Evolutionary conservation across 2,329 filamentous ascomycete genomes (phyloP).

Genomic region (Fonsecaea pugnacius): DNA sequence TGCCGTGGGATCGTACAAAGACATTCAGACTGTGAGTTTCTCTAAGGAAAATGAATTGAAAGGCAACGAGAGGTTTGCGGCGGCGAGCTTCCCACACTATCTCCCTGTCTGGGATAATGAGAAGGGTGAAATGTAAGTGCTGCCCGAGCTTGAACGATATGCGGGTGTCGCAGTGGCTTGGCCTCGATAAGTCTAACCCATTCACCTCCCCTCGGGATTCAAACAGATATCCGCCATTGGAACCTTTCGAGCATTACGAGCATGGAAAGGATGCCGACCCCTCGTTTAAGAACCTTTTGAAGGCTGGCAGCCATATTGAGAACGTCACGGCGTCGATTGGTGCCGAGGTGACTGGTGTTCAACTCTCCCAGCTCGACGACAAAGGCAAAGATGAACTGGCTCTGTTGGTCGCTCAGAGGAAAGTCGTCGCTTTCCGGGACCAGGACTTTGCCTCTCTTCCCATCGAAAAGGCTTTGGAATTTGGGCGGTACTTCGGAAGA

Average conservation of each 20-base stretch:
- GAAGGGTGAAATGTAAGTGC: conserved; percentile 42
- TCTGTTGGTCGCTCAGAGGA: conserved; percentile 43
- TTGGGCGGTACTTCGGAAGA: conserved; percentile 76
- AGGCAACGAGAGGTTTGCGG: conserved; percentile 58
- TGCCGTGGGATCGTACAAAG: conserved; percentile 35
- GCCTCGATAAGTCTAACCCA: conserved; percentile 3
- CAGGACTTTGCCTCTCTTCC: conserved; percentile 46
- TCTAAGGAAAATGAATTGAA: conserved; percentile 59
- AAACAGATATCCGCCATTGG: conserved; percentile 63
- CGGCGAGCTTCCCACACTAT: conserved; percentile 71
- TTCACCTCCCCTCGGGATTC: background rate
- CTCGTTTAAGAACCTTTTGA: conserved; percentile 69
- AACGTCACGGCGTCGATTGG: conserved; percentile 43
- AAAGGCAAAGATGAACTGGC: conserved; percentile 44
- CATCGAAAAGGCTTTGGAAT: conserved; percentile 41
- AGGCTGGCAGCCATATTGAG: conserved; percentile 41
- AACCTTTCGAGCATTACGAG: conserved; percentile 73
- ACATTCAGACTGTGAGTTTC: conserved; percentile 26
- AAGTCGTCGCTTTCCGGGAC: conserved; percentile 41
- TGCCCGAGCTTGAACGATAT: background rate
- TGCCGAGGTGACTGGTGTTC: conserved; percentile 44
- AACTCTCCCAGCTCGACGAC: conserved; percentile 40
- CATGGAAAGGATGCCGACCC: conserved; percentile 76
- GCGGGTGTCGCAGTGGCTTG: background rate
- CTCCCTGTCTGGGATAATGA: conserved; percentile 71